Percentiles rank a stretch among this genome's conserved stretches.
Evolutionary conservation across 1,284 basidiomycete genomes (phyloP).

Genomic region (Cystobasidiaceae sp.): DNA sequence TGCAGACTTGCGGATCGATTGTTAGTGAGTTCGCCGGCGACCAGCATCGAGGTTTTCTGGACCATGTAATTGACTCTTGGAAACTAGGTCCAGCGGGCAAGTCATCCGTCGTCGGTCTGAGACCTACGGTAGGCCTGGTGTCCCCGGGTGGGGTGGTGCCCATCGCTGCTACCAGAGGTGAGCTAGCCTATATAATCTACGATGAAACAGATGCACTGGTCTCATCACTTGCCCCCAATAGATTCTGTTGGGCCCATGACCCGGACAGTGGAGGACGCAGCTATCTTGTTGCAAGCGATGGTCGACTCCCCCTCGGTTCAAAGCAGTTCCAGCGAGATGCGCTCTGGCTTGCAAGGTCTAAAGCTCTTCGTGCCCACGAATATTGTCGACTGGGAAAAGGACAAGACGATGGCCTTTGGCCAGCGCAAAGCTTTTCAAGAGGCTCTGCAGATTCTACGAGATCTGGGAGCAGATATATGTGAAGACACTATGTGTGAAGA

Average conservation of each 20-base stretch:
- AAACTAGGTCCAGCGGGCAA: slow-evolving; percentile 33
- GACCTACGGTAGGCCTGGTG: slow-evolving; percentile 39
- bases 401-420: no score
- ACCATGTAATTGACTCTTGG: no score
- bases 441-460: no score
- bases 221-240: neutral
- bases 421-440: no score
- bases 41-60: neutral
- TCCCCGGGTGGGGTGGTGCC: slow-evolving; percentile 39
- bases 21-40: slow-evolving; percentile 51
- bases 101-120: slow-evolving; percentile 40
- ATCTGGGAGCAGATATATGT: neutral
- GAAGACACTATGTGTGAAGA: neutral
- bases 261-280: slow-evolving; percentile 40
- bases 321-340: neutral
- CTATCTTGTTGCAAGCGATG: slow-evolving; percentile 41
- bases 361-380: neutral
- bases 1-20: slow-evolving; percentile 2
- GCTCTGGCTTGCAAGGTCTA: neutral
- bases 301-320: neutral
- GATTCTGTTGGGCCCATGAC: slow-evolving; percentile 43
- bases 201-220: no score
- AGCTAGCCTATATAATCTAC: neutral
- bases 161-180: slow-evolving; percentile 19
- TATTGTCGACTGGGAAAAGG: neutral